Base-by-base conservation (phyloP, 495 filamentous ascomycete genomes). In the Choiromyces venosus region DNA sequence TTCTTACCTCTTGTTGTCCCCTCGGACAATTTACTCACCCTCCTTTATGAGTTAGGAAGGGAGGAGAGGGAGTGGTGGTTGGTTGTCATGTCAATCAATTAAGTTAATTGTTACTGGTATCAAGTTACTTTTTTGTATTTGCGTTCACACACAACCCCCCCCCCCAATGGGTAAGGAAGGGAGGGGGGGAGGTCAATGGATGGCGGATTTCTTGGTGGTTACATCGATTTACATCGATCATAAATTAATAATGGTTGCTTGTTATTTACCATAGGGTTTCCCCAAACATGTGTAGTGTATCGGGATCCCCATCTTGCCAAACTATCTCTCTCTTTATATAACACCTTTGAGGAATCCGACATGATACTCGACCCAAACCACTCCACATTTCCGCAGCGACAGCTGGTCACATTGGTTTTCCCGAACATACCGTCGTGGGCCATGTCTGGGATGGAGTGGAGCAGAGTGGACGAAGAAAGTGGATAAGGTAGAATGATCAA, bases 341-440 rank as follows among this genome's bases (percentile, higher is more conserved):
- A 77, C 75, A 70, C 66, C 75, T 69, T 77, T 56, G 65, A 46
- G 68, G 65, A 76, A 77, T 67, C 69, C 75, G 69, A 77, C 66
- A 77, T 77, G 73, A 77, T 76, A 76, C 73, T 69, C 61, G 37
- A 61, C 73, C 69, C 73, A 76, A 72, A 76, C 74, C 69, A 73
- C 74, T 71, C 66, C 73, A 77, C 56, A 71, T 77, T 71, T 67
- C 40, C 25, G 65, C 68, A 71, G 69, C 73, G 40, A 75, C 72
- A 75, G 69, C 52, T 71, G 64, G 73, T 71, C 74, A 71, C 69
- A 76, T 71, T 76, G 35, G 46, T 14, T 29, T 56, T 14, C n/a
- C 52, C n/a, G 52, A 56, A 56, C 52, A 10, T 25, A 56, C n/a
- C 52, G 7, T 56, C 52, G 25, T 56, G 52, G 52, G 12, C 52